Evolutionary conservation across 306 rosid species (phyloP), one percentile per base, ranked within the genome.

Genomic region (Trifolium pratense): DNA sequence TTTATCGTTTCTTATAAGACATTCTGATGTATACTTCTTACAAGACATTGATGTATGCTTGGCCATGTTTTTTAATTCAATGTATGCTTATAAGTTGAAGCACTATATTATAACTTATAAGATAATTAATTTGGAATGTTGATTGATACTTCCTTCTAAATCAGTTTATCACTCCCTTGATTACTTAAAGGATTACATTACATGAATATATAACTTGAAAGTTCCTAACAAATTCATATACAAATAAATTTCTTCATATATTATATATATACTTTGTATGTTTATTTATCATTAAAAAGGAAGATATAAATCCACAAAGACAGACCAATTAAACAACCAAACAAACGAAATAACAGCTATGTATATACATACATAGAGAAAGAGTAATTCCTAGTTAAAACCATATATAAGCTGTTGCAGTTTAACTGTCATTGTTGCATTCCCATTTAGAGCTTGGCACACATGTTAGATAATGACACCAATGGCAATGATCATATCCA

Each of bases 401-500:
- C 4, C 59, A 53, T n/a, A 48, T 42, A 48, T 40, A 32, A 7
- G 58, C 65, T 14, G 14, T 69, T 9, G 7, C 0, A 7, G 62
- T 76, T 83, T 36, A 83, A 18, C 26, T 70, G 66, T 75, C 78
- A 31, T 34, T 57, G 61, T 39, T 70, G 81, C 97, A 92, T 8
- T 75, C 69, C 97, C 97, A 92, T 75, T 61, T 81, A 8, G 93
- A 86, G 53, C 92, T 84, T 0, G 96, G 92, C 6, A 92, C 86
- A 73, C 96, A 92, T 20, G 84, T 75, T 69, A 92, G 39, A 70
- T 92, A 88, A 60, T 70, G 96, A 77, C 96, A 89, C 97, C 96
- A 92, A 74, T 77, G 91, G 73, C 97, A 92, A 46, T 56, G 93
- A 68, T 89, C 89, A 20, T 86, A 83, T 21, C 90, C 91, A 40